phyloP scores from a whole-genome alignment of 805 yeast species.

The Sugiyamaella smithiae region DNA sequence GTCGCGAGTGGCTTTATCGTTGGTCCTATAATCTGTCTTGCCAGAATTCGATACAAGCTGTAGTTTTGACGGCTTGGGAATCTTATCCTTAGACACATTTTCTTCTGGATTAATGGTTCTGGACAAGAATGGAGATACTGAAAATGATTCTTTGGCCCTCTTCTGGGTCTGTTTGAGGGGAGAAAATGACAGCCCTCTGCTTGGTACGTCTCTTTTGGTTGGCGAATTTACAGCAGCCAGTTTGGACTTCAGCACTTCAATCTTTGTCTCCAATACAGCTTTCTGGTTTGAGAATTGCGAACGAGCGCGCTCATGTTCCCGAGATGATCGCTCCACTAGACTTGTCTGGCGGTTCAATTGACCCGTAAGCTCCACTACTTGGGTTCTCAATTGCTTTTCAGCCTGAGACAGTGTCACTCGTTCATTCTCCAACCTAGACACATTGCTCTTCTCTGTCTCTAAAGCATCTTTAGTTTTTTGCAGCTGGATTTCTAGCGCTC shows the following conservation, averaged over 20 bases:
- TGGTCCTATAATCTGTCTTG: no score
- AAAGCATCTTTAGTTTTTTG: constrained; percentile 1
- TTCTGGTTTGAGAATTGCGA: constrained; percentile 15
- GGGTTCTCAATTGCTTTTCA: constrained; percentile 15
- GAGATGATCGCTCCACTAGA: constrained; percentile 10
- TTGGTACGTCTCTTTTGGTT: neutral
- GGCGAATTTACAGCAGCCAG: constrained; percentile 7
- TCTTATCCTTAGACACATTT: neutral
- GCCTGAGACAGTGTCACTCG: constrained; percentile 1
- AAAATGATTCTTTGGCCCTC: neutral
- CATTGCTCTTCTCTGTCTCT: constrained; percentile 9
- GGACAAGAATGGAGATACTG: neutral
- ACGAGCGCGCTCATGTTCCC: constrained; percentile 14
- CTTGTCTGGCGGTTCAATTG: constrained; percentile 14
- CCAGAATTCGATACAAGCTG: neutral
- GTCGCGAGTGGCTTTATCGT: no score
- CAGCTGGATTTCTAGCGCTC: neutral
- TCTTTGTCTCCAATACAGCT: constrained; percentile 16
- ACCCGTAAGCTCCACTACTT: constrained; percentile 12
- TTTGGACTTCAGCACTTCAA: constrained; percentile 15
- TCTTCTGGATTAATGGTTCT: neutral
- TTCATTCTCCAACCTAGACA: constrained; percentile 11
- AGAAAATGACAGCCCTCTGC: neutral
- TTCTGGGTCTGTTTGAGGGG: neutral
- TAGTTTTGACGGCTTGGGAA: neutral